Percentiles rank a stretch among this genome's conserved stretches.
These are phyloP conservation scores for Neonectria neomacrospora DNA, from an alignment of 2,329 filamentous ascomycete species.

Conservation along the genomic window DNA sequence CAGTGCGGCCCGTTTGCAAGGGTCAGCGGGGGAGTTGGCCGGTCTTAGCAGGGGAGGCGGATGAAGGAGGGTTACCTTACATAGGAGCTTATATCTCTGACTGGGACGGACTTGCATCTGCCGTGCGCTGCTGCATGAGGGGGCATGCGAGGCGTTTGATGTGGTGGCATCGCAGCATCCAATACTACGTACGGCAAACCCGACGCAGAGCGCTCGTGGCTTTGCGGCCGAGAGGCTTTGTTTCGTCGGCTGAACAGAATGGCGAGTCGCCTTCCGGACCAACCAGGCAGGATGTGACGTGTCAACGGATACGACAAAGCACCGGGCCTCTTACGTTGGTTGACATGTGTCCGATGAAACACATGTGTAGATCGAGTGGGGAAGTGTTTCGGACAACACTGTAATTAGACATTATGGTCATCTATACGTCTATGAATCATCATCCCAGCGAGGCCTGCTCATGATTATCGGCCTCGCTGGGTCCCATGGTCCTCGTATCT, in stretches of 20 bases:
- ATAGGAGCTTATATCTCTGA: no score
- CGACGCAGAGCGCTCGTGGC: neutral
- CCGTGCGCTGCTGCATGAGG: neutral
- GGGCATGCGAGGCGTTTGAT: neutral
- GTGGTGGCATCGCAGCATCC: neutral
- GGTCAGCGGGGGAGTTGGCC: neutral
- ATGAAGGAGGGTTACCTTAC: no score
- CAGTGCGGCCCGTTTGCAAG: neutral
- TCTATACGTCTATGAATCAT: conserved; percentile 40
- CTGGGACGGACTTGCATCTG: neutral
- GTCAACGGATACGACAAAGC: neutral
- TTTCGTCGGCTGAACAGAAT: neutral
- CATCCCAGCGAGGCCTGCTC: conserved; percentile 67
- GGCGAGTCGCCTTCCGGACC: neutral
- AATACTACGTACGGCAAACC: neutral
- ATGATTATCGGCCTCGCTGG: conserved; percentile 89
- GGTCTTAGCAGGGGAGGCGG: no score
- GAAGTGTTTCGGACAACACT: neutral
- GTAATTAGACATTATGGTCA: conserved; percentile 26
- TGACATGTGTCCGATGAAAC: neutral
- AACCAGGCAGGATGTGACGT: neutral
- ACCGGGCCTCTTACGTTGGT: neutral
- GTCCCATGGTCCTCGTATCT: conserved; percentile 98
- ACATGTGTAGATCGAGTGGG: neutral
- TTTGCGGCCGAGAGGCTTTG: neutral